Percentiles rank a stretch among this genome's conserved stretches.
Conservation (phyloP, 495 filamentous ascomycete species). For the Podospora pseudoanserina region DNA sequence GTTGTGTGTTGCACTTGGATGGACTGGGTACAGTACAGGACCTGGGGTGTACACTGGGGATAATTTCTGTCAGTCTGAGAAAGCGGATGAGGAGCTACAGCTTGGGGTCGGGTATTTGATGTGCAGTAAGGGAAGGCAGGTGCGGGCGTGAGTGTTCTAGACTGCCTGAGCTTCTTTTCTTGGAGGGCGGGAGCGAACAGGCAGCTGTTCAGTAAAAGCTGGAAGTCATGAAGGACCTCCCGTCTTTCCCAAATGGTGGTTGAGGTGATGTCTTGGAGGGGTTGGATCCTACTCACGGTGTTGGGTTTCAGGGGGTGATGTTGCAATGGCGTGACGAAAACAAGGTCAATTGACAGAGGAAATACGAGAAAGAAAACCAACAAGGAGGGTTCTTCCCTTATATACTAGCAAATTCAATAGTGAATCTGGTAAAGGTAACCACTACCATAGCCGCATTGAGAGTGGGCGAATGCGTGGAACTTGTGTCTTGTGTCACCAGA, state of each 20-base stretch:
- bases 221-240: not conserved
- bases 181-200: too few relatives aligned
- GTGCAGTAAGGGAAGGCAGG: too few relatives aligned
- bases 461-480: not conserved
- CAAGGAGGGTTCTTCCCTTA: not conserved
- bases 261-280: not conserved
- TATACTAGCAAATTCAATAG: not conserved
- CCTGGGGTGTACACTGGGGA: not conserved
- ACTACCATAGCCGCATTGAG: not conserved
- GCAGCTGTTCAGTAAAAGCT: too few relatives aligned
- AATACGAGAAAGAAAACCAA: not conserved
- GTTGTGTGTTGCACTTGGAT: not conserved
- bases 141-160: too few relatives aligned
- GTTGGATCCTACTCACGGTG: not conserved
- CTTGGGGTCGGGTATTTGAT: too few relatives aligned
- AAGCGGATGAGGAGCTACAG: not conserved
- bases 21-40: not conserved
- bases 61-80: not conserved
- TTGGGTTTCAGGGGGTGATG: not conserved
- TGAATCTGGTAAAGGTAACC: too few relatives aligned
- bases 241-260: not conserved
- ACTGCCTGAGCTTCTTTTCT: too few relatives aligned
- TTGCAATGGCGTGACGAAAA: not conserved
- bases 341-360: not conserved
- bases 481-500: not conserved